These are phyloP conservation scores for Alisma plantagoaquatica DNA, from an alignment of 106 monocot species.

Conservation along the genomic window DNA sequence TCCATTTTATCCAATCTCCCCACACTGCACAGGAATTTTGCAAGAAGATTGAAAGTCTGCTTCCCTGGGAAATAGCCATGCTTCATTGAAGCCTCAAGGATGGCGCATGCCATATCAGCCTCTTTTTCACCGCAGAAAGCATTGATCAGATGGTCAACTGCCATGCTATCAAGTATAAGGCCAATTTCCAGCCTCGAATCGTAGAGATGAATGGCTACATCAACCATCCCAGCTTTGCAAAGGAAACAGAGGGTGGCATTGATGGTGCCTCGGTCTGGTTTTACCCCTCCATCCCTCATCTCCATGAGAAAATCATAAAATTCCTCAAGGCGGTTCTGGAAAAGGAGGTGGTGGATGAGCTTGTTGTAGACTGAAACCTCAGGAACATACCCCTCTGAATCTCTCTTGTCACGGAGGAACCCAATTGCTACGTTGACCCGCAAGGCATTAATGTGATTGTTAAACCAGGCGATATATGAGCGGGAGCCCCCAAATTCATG, in stretches of 20 bases:
- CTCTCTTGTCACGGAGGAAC: conserved; percentile 49
- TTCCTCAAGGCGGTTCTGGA: conserved; percentile 34
- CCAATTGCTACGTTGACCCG: conserved; percentile 31
- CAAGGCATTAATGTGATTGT: conserved; percentile 24
- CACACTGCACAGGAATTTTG: conserved; percentile 36
- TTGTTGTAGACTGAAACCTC: conserved; percentile 34
- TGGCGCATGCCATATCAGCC: conserved; percentile 33
- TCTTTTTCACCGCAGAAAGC: conserved; percentile 51
- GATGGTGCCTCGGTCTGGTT: conserved; percentile 51
- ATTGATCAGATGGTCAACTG: conserved; percentile 49
- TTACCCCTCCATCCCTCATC: conserved; percentile 69
- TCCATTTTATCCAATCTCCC: conserved; percentile 54
- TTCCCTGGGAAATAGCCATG: conserved; percentile 63
- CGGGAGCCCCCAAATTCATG: conserved; percentile 33
- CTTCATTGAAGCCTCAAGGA: conserved; percentile 53
- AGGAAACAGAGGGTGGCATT: conserved; percentile 66
- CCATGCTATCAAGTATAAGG: conserved; percentile 31
- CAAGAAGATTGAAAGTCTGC: conserved; percentile 39
- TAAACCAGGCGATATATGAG: conserved; percentile 38
- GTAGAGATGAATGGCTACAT: conserved; percentile 56
- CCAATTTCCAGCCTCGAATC: conserved; percentile 47
- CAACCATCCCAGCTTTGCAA: conserved; percentile 87
- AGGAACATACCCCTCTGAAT: conserved; percentile 32
- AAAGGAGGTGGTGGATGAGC: conserved; percentile 34
- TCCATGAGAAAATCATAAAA: conserved; percentile 65